Base-by-base conservation (phyloP, 352 stramenopile genomes). In the Pythium brassicae region DNA sequence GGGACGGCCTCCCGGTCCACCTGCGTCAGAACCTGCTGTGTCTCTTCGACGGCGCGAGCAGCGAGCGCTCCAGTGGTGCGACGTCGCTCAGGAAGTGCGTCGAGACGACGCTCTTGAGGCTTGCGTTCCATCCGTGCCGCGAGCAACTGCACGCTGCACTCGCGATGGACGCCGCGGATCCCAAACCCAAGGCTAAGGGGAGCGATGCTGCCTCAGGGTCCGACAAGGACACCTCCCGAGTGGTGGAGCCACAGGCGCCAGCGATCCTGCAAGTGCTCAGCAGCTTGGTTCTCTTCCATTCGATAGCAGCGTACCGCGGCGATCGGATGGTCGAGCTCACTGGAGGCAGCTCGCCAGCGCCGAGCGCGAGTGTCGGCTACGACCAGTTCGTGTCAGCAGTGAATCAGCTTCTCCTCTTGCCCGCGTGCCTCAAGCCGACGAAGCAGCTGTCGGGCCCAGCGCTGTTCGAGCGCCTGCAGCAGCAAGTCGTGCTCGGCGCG, bases 281-380 rank as follows among this genome's bases (percentile, higher is more conserved):
- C 19, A 53, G 63, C 1, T 58, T 88, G 9, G 52, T 84, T 10
- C 42, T 86, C 14, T 83, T 75, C 34, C 78, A 88, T 19, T 22
- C 69, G 0, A 52, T 69, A 48, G 46, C 78, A 15, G 25, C 72
- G 6, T 80, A 72, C 25, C 58, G 44, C 17, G 4, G 34, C 9
- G 2, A 32, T 11, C 17, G 22, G 23, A 19, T 23, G 15, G 10
- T 27, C 23, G 39, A 26, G 23, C 27, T 32, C 14, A 5, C 7
- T 11, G 20, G 2, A 2, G n/a, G 37, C 15, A 15, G 2, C 35
- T 32, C 23, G n/a, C 29, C 15, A 20, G n/a, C 50, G 34, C 37
- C 50, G 17, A 19, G n/a, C 4, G 35, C 4, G 12, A 23, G 2
- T 12, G 53, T 55, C 46, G 27, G 51, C 15, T 42, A 50, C 17